Percentiles rank a stretch among this genome's conserved stretches.
Evolutionary conservation across 495 filamentous ascomycete species (phyloP).

Genomic region (Aspergillus avenaceus): DNA sequence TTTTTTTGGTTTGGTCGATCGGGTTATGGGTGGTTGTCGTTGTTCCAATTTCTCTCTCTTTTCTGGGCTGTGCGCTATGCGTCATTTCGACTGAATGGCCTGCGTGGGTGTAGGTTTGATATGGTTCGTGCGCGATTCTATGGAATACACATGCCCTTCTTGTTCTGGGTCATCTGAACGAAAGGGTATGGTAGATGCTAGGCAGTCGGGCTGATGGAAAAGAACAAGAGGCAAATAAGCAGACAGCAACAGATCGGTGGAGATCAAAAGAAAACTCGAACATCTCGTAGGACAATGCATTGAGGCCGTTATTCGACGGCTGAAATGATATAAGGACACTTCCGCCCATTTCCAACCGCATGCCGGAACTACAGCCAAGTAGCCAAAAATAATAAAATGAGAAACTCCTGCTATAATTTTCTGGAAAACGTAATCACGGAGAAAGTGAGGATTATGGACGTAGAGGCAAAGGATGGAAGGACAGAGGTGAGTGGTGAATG

Average conservation of each 20-base stretch:
- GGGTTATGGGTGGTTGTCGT: not conserved
- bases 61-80: not conserved
- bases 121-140: not conserved
- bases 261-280: conserved; percentile 8
- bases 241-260: conserved; percentile 5
- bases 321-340: conserved; percentile 22
- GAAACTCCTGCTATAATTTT: conserved; percentile 4
- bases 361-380: conserved; percentile 36
- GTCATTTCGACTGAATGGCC: not conserved
- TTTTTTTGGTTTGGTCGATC: not conserved
- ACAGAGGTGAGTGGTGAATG: conserved; percentile 13
- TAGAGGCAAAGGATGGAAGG: conserved; percentile 10
- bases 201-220: not conserved
- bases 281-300: conserved; percentile 29
- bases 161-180: not conserved
- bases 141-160: conserved; percentile 5
- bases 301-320: conserved; percentile 19
- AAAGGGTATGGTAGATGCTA: not conserved
- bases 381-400: conserved; percentile 9
- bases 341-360: conserved; percentile 30
- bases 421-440: conserved; percentile 5
- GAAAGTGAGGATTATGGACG: conserved; percentile 14
- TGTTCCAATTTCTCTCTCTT: not conserved
- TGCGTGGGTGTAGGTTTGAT: not conserved
- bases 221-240: conserved; percentile 1